A percentile compares a stretch with the other conserved stretches of the same genome.
Conservation (phyloP, 2,329 filamentous ascomycete genomes). For the Colletotrichum sp. region DNA sequence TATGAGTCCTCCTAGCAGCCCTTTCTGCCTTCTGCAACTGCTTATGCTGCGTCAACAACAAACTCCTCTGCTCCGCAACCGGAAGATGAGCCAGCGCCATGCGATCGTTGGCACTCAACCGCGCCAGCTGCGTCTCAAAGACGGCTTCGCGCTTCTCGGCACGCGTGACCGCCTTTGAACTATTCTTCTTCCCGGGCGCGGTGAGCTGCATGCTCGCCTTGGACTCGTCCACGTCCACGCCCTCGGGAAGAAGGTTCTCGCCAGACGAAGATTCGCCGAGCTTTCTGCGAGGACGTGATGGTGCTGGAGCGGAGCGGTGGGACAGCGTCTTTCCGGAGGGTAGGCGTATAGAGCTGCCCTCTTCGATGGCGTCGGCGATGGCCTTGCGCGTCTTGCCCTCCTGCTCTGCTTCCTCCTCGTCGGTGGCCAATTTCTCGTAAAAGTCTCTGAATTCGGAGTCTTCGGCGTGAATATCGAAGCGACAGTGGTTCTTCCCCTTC, state of each 20-base stretch:
- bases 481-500: slow-evolving; percentile 52
- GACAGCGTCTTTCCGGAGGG: slow-evolving; percentile 40
- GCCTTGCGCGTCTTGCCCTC: background rate
- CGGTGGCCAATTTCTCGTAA: slow-evolving; percentile 31
- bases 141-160: slow-evolving; percentile 16
- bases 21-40: slow-evolving; percentile 29
- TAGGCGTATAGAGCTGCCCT: slow-evolving; percentile 34
- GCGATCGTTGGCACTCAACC: slow-evolving; percentile 30
- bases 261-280: no score
- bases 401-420: background rate
- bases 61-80: slow-evolving; percentile 29
- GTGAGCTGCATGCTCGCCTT: background rate
- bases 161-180: background rate
- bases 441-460: slow-evolving; percentile 46
- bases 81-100: slow-evolving; percentile 31
- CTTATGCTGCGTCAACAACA: slow-evolving; percentile 30
- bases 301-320: slow-evolving; percentile 23
- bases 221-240: background rate
- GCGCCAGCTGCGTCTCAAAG: slow-evolving; percentile 27
- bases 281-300: background rate
- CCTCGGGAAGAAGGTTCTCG: accelerated
- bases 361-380: slow-evolving; percentile 6
- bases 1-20: slow-evolving; percentile 21
- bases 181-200: background rate
- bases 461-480: slow-evolving; percentile 37